These are phyloP conservation scores for Pseudonectria buxi DNA, from an alignment of 2,329 filamentous ascomycete genomes.

Conservation along the genomic window DNA sequence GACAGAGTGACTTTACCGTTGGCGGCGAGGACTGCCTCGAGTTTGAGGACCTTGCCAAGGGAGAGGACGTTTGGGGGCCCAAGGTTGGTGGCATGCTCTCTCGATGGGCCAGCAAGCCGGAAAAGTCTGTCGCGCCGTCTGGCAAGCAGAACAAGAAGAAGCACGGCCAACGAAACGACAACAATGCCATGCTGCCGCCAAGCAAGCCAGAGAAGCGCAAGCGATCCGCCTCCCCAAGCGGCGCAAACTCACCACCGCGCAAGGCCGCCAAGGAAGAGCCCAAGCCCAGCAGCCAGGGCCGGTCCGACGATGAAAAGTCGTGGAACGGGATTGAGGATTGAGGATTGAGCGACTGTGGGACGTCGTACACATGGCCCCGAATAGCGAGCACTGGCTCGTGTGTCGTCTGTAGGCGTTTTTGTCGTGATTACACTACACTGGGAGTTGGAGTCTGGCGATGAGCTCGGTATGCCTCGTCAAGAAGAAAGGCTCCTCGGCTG, in stretches of 20 bases:
- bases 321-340: slow-evolving; percentile 38
- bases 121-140: slow-evolving; percentile 8
- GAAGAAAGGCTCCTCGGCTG: too few relatives aligned
- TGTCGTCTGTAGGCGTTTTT: too few relatives aligned
- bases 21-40: slow-evolving; percentile 66
- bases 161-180: slow-evolving; percentile 5
- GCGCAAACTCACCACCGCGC: slow-evolving; percentile 18
- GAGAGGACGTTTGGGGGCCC: slow-evolving; percentile 76
- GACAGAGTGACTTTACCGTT: slow-evolving; percentile 75
- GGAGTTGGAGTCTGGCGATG: background rate
- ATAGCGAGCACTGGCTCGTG: too few relatives aligned
- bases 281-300: slow-evolving; percentile 9
- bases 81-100: slow-evolving; percentile 50
- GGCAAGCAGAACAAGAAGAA: slow-evolving; percentile 9
- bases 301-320: slow-evolving; percentile 34
- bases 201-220: slow-evolving; percentile 23
- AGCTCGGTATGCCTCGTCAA: background rate
- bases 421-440: too few relatives aligned
- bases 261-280: slow-evolving; percentile 18
- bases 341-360: slow-evolving; percentile 5
- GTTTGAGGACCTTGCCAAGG: slow-evolving; percentile 67
- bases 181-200: background rate
- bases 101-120: slow-evolving; percentile 34
- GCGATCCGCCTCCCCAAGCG: slow-evolving; percentile 21
- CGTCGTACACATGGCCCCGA: too few relatives aligned